These are phyloP conservation scores for Sporothrix protearum DNA, from an alignment of 2,329 filamentous ascomycete genomes.

Conservation along the genomic window DNA sequence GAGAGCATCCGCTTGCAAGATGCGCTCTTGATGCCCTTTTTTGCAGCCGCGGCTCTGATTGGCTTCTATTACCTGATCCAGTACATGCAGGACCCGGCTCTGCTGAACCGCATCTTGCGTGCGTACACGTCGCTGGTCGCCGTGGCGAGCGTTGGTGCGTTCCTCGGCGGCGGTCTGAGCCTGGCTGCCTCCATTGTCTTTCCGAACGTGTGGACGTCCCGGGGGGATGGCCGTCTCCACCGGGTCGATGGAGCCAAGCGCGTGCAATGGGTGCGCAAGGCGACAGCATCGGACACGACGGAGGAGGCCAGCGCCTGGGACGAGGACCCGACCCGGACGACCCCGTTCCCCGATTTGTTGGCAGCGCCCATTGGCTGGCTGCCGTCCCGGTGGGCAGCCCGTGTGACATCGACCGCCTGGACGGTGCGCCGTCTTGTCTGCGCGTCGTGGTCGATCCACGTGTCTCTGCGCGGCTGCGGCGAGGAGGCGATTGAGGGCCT, in stretches of 20 bases:
- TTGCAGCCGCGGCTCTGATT: slow-evolving; percentile 64
- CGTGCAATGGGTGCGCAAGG: slow-evolving; percentile 35
- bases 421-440: slow-evolving; percentile 48
- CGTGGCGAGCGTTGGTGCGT: slow-evolving; percentile 68
- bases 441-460: slow-evolving; percentile 50
- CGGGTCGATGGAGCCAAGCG: slow-evolving; percentile 43
- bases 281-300: slow-evolving; percentile 27
- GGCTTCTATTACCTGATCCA: slow-evolving; percentile 86
- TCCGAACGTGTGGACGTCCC: slow-evolving; percentile 62
- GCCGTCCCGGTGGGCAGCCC: slow-evolving; percentile 28
- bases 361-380: slow-evolving; percentile 32
- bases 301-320: slow-evolving; percentile 27
- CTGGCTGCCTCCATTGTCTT: slow-evolving; percentile 66
- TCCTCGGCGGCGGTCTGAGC: slow-evolving; percentile 69
- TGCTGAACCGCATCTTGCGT: slow-evolving; percentile 78
- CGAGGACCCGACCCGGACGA: slow-evolving; percentile 34
- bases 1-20: slow-evolving; percentile 70
- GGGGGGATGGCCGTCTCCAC: slow-evolving; percentile 41
- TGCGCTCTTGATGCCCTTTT: slow-evolving; percentile 77
- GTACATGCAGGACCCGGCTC: slow-evolving; percentile 74
- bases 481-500: slow-evolving; percentile 44
- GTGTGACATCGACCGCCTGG: slow-evolving; percentile 42
- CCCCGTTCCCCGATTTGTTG: slow-evolving; percentile 41
- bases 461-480: slow-evolving; percentile 51
- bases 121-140: slow-evolving; percentile 80